Evolutionary conservation across 805 yeast genomes (phyloP).

Genomic region (Crinitomyces ghanaensis): DNA sequence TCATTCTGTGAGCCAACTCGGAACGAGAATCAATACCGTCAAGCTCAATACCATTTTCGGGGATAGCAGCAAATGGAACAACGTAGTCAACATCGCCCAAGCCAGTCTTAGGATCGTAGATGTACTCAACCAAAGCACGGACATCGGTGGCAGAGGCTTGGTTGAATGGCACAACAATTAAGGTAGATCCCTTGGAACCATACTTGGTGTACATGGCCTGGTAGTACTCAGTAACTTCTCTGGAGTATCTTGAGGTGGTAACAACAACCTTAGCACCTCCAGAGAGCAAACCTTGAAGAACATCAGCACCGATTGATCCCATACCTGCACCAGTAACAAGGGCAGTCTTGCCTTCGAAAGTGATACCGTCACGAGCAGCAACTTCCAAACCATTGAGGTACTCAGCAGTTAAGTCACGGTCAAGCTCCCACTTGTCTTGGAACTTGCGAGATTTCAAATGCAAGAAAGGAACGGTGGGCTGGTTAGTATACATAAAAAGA

Average conservation of each 20-base stretch:
- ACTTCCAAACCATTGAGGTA: conserved; percentile 86
- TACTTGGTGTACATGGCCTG: conserved; percentile 85
- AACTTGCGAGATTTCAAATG: conserved; percentile 69
- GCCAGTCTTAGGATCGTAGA: conserved; percentile 73
- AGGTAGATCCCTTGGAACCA: conserved; percentile 86
- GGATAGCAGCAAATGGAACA: conserved; percentile 97
- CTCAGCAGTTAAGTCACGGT: conserved; percentile 58
- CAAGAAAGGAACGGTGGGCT: conserved; percentile 75
- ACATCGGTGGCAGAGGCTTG: conserved; percentile 96
- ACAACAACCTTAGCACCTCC: conserved; percentile 98
- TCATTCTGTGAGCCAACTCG: conserved; percentile 96
- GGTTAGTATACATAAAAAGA: too few species aligned
- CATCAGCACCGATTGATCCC: conserved; percentile 97
- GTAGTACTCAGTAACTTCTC: conserved; percentile 89
- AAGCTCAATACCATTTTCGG: conserved; percentile 95
- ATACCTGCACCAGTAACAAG: conserved; percentile 97
- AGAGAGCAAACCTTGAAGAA: conserved; percentile 83
- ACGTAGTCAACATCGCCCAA: conserved; percentile 91
- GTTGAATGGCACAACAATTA: conserved; percentile 96
- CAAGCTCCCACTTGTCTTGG: conserved; percentile 73
- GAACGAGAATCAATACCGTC: conserved; percentile 89
- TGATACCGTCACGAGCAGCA: conserved; percentile 89
- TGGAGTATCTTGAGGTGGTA: conserved; percentile 91
- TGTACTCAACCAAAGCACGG: conserved; percentile 70
- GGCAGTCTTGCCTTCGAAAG: conserved; percentile 80